A percentile compares a stretch with the other conserved stretches of the same genome.
Evolutionary conservation across 2,329 filamentous ascomycete species (phyloP).

Genomic region (Moelleriella libera): DNA sequence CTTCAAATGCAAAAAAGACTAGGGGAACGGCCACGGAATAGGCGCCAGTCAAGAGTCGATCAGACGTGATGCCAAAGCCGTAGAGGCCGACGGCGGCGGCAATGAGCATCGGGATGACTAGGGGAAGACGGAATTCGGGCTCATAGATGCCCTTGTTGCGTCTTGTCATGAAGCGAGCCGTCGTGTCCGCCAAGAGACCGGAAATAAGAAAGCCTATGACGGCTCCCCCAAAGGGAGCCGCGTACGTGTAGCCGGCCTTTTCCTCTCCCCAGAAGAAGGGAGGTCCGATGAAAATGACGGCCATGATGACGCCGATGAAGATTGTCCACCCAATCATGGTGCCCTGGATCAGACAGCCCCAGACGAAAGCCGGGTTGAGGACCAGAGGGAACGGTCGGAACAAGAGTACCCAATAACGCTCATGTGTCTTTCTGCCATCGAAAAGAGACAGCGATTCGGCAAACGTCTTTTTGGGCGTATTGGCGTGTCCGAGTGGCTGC

Average conservation of each 20-base stretch:
- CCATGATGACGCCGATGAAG: conserved; percentile 73
- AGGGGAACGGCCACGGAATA: conserved; percentile 65
- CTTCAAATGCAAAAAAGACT: conserved; percentile 71
- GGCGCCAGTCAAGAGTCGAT: conserved; percentile 34
- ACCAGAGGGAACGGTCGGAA: conserved; percentile 73
- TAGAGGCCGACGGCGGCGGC: conserved; percentile 68
- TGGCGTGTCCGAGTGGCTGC: conserved; percentile 19
- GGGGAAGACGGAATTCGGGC: conserved; percentile 75
- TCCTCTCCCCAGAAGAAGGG: conserved; percentile 73
- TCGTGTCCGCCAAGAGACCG: conserved; percentile 60
- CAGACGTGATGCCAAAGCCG: conserved; percentile 65
- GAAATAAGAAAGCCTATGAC: conserved; percentile 64
- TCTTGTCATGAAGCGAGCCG: conserved; percentile 54
- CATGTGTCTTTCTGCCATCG: conserved; percentile 69
- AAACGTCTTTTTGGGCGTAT: conserved; percentile 41
- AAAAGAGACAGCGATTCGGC: conserved; percentile 51
- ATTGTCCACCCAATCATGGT: conserved; percentile 92
- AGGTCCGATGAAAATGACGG: conserved; percentile 67
- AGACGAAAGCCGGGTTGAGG: conserved; percentile 72
- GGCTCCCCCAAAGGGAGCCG: conserved; percentile 73
- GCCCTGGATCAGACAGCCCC: conserved; percentile 69
- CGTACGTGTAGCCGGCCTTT: conserved; percentile 75
- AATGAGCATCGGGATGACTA: conserved; percentile 71
- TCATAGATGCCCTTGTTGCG: conserved; percentile 74
- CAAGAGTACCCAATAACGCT: conserved; percentile 50